phyloP scores from a whole-genome alignment of 2,329 filamentous ascomycete genomes.

The Ascochyta viciae-villosae region DNA sequence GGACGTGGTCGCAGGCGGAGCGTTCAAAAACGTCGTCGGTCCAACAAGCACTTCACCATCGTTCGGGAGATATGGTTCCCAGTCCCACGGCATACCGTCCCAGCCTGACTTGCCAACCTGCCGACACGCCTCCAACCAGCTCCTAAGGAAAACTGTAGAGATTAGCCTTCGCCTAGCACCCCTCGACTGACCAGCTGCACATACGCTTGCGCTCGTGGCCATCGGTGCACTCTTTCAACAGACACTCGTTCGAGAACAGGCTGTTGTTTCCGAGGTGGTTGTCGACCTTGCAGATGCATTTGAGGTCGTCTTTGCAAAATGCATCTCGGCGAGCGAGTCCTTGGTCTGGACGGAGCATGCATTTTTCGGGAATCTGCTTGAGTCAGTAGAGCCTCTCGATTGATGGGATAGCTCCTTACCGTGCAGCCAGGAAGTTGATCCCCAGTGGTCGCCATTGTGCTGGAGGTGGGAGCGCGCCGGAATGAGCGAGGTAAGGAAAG shows the following conservation, averaged over 20 bases:
- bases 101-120: conserved; percentile 3
- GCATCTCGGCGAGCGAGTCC: neutral
- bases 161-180: neutral
- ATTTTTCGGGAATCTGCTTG: conserved; percentile 17
- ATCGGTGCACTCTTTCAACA: conserved; percentile 20
- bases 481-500: neutral
- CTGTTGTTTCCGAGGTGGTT: conserved; percentile 19
- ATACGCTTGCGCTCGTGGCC: conserved; percentile 19
- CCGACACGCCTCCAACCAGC: conserved; percentile 19
- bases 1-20: neutral
- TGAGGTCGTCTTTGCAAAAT: conserved; percentile 19
- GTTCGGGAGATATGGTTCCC: conserved; percentile 23
- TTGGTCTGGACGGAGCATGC: conserved; percentile 5
- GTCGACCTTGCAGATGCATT: conserved; percentile 27
- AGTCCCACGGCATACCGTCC: conserved; percentile 19
- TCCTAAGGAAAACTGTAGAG: conserved; percentile 17
- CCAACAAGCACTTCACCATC: neutral
- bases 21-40: neutral
- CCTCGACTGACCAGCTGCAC: neutral
- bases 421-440: conserved; percentile 5
- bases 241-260: conserved; percentile 22
- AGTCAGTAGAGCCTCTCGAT: neutral
- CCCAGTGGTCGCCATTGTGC: conserved; percentile 1
- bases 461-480: neutral
- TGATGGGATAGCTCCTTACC: neutral